Evolutionary conservation across 116 monocot genomes (phyloP), one percentile per base, ranked within the genome.

Genomic region (Phalaenopsis hybrid): DNA sequence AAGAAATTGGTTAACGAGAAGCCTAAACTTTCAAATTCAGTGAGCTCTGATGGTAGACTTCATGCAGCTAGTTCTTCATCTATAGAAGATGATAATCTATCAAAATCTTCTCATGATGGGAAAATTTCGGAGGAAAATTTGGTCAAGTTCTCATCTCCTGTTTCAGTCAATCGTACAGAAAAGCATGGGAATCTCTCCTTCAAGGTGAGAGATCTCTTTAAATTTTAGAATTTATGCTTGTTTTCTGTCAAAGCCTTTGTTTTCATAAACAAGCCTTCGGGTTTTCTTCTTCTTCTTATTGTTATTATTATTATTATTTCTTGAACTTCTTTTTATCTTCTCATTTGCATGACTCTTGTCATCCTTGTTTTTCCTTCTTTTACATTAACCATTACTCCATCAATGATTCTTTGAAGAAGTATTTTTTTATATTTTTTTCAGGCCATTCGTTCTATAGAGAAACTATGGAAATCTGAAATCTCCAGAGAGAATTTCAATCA

Each of bases 1-100:
- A 90, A 88, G 80, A 93, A 92, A 80, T 70, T 67, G 6, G 61
- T 34, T 65, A 77, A 43, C 25, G 85, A 88, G 55, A 90, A 88
- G 81, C 25, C 55, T 65, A 52, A 52, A 46, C 81, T 82, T 34
- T 83, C 85, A 80, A 11, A 77, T 49, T 80, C 75, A 55, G 55
- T 55, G 7, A 69, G n/a, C 46, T 43, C 81, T 33, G 20, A 63
- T 63, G 6, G 0, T 21, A 63, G n/a, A n/a, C 59, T 59, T 59
- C 0, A 82, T 18, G 9, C 70, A 23, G 23, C 17, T 46, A 51
- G 44, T 41, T 8, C 28, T 76, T 77, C 41, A n/a, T 46, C 69
- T 70, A 45, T n/a, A 57, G 79, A 46, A 58, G 45, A 48, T 81
- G 50, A 41, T 15, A 55, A 15, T 59, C 76, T 81, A 4, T 48